Percentiles rank a stretch among this genome's conserved stretches.
Conservation (phyloP, 768 basidiomycete species). For the Suillus alpinus region DNA sequence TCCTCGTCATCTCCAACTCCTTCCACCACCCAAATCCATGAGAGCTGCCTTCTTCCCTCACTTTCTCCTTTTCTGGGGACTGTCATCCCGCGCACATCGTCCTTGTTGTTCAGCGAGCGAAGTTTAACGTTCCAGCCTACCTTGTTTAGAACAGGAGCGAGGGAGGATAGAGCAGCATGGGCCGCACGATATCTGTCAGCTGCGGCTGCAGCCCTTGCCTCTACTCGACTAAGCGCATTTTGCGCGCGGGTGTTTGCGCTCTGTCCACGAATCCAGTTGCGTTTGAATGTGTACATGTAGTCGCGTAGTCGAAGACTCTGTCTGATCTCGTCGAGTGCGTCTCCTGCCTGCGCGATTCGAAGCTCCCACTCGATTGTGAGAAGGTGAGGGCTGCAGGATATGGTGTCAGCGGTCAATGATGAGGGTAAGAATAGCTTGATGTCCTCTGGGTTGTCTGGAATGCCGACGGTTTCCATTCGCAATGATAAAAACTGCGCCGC, state of each 20-base stretch:
- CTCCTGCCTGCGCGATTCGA: conserved; percentile 11
- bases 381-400: neutral
- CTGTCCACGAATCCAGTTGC: conserved; percentile 13
- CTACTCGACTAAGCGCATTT: conserved; percentile 3
- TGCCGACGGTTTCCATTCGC: neutral
- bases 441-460: neutral
- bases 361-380: conserved; percentile 4
- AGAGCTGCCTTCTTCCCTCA: conserved; percentile 5
- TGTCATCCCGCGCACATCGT: neutral
- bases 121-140: neutral
- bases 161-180: conserved; percentile 1
- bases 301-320: conserved; percentile 7
- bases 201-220: conserved; percentile 5
- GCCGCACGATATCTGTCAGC: conserved; percentile 8
- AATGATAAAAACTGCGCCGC: neutral
- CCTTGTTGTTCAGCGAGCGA: neutral
- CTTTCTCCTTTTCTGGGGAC: neutral
- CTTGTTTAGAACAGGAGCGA: neutral
- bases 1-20: neutral
- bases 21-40: conserved; percentile 8
- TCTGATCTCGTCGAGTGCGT: conserved; percentile 7
- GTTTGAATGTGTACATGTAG: conserved; percentile 13
- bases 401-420: neutral
- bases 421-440: neutral
- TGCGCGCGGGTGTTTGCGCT: conserved; percentile 4